Percentiles rank a stretch among this genome's conserved stretches.
Conservation (phyloP, 768 basidiomycete species). For the Flagelloscypha sp. region DNA sequence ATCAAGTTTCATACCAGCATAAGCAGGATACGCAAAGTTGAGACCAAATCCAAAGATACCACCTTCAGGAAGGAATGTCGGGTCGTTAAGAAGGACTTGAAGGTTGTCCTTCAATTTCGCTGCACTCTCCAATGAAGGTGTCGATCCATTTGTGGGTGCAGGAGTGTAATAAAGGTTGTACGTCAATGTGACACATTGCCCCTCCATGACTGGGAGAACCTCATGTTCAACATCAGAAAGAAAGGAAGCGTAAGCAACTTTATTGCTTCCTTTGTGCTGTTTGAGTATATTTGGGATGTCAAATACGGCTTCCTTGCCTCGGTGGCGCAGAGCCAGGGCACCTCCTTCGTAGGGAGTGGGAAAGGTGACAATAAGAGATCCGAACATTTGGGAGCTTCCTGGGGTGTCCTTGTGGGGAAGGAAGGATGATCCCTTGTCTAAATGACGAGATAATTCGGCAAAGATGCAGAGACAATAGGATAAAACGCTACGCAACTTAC, state of each 20-base stretch:
- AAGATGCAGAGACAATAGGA: too few relatives aligned
- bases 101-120: conserved; percentile 12
- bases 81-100: conserved; percentile 18
- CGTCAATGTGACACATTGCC: conserved; percentile 36
- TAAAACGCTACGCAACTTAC: conserved; percentile 12
- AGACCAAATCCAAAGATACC: conserved; percentile 29
- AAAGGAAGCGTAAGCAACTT: conserved; percentile 29
- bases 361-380: conserved; percentile 43
- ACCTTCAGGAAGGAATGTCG: conserved; percentile 21
- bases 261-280: conserved; percentile 1
- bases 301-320: conserved; percentile 25
- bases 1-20: neutral
- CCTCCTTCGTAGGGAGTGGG: conserved; percentile 41
- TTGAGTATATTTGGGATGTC: conserved; percentile 23
- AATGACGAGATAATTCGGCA: neutral
- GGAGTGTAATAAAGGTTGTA: conserved; percentile 32
- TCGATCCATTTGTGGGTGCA: neutral
- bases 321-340: conserved; percentile 27
- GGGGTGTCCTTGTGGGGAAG: conserved; percentile 44
- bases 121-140: conserved; percentile 1
- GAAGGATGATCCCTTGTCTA: conserved; percentile 39
- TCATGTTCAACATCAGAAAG: conserved; percentile 40
- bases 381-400: conserved; percentile 35
- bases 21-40: conserved; percentile 25
- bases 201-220: conserved; percentile 30